A percentile compares a stretch with the other conserved stretches of the same genome.
phyloP scores from a whole-genome alignment of 1,139 yeast species.

The Pichia inconspicua region DNA sequence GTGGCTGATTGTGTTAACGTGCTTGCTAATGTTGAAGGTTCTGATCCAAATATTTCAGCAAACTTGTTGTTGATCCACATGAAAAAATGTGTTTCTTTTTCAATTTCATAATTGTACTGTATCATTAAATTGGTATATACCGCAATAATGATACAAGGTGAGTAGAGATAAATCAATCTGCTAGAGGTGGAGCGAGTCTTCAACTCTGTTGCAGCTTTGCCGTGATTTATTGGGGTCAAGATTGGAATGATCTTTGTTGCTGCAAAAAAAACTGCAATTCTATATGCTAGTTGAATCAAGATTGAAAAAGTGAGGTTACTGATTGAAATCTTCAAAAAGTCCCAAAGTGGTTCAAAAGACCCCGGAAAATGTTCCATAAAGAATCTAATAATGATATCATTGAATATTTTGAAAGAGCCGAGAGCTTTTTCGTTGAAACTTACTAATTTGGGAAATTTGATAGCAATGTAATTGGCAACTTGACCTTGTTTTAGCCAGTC shows the following conservation, averaged over 20 bases:
- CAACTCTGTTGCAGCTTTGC: background rate
- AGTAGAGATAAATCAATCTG: constrained; percentile 69
- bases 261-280: constrained; percentile 82
- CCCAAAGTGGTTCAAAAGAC: constrained; percentile 59
- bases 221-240: constrained; percentile 33
- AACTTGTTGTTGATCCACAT: constrained; percentile 19
- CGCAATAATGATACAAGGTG: constrained; percentile 89
- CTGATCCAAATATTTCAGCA: constrained; percentile 3
- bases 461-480: constrained; percentile 3
- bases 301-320: constrained; percentile 78
- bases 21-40: background rate
- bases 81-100: constrained; percentile 27
- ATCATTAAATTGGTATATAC: constrained; percentile 90
- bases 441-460: constrained; percentile 11
- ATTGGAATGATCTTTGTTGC: constrained; percentile 93
- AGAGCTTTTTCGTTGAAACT: constrained; percentile 11
- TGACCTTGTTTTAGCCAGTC: constrained; percentile 6
- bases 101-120: constrained; percentile 78
- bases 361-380: constrained; percentile 40
- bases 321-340: constrained; percentile 59
- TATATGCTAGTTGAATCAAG: constrained; percentile 69
- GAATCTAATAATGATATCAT: constrained; percentile 20
- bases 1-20: background rate
- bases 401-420: constrained; percentile 15
- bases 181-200: constrained; percentile 30